phyloP scores from a whole-genome alignment of 192 early-diverging fungal genomes.

The Linnemannia hyalina region DNA sequence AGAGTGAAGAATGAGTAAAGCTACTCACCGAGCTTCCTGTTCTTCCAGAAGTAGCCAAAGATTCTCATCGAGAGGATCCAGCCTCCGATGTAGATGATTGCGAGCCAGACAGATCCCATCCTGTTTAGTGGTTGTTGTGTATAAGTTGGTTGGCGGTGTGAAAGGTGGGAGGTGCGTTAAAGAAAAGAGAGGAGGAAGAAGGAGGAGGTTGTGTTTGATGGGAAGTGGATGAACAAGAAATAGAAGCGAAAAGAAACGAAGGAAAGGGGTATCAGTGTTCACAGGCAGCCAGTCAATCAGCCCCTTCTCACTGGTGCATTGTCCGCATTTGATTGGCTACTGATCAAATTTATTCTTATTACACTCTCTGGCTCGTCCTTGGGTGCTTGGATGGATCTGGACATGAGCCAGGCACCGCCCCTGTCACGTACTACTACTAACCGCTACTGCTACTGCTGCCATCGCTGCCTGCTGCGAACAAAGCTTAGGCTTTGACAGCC shows the following conservation, averaged over 20 bases:
- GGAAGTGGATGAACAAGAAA: neutral
- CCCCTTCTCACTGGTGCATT: conserved; percentile 27
- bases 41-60: conserved; percentile 59
- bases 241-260: neutral
- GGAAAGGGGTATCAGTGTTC: neutral
- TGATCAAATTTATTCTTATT: neutral
- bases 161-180: neutral
- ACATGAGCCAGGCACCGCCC: neutral
- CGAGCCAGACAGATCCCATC: conserved; percentile 58
- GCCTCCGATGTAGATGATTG: conserved; percentile 55
- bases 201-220: neutral
- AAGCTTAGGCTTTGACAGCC: conserved; percentile 27
- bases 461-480: neutral
- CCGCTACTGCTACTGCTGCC: neutral
- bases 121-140: neutral
- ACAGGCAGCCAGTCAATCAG: neutral
- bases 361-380: neutral
- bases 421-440: neutral
- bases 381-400: neutral
- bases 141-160: neutral
- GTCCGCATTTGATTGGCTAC: conserved; percentile 50
- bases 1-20: neutral
- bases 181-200: neutral
- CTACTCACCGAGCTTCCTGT: conserved; percentile 53
- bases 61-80: conserved; percentile 59